Conservation (phyloP, 2,329 filamentous ascomycete species). For the Ophiocordyceps camponoti-rufipedis region DNA sequence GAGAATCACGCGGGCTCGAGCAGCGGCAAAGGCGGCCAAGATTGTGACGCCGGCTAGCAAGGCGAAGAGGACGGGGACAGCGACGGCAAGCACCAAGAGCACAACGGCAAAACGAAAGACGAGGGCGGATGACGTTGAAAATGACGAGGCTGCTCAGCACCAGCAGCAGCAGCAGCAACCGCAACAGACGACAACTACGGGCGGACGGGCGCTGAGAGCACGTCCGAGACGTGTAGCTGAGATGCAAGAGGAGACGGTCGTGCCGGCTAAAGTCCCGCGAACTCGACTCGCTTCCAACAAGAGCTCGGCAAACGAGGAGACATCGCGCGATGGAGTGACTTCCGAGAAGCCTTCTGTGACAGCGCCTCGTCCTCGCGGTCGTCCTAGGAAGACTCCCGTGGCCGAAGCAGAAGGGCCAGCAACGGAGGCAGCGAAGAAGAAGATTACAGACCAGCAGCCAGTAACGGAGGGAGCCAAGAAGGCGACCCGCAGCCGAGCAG, state of each 20-base stretch:
- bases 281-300: conserved; percentile 8
- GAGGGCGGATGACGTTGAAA: conserved; percentile 33
- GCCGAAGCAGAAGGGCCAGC: conserved; percentile 6
- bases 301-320: conserved; percentile 8
- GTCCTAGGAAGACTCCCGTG: conserved; percentile 21
- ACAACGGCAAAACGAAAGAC: conserved; percentile 29
- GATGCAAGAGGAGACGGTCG: conserved; percentile 5
- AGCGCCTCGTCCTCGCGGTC: conserved; percentile 19
- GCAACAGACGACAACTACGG: conserved; percentile 3
- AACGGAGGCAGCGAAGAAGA: conserved; percentile 11
- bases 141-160: conserved; percentile 16
- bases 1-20: conserved; percentile 35
- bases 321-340: background rate
- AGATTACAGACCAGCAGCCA: background rate
- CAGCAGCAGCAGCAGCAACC: background rate
- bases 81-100: conserved; percentile 14
- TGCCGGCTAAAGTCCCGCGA: conserved; percentile 11
- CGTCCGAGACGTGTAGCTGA: conserved; percentile 22
- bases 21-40: conserved; percentile 23
- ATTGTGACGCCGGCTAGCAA: conserved; percentile 30
- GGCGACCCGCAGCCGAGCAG: conserved; percentile 10
- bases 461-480: background rate
- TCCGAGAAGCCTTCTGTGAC: conserved; percentile 9
- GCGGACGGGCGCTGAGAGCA: conserved; percentile 22
- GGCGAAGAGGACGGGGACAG: conserved; percentile 19